Conservation (phyloP, 2,329 filamentous ascomycete genomes). For the Exserohilum turcica region DNA sequence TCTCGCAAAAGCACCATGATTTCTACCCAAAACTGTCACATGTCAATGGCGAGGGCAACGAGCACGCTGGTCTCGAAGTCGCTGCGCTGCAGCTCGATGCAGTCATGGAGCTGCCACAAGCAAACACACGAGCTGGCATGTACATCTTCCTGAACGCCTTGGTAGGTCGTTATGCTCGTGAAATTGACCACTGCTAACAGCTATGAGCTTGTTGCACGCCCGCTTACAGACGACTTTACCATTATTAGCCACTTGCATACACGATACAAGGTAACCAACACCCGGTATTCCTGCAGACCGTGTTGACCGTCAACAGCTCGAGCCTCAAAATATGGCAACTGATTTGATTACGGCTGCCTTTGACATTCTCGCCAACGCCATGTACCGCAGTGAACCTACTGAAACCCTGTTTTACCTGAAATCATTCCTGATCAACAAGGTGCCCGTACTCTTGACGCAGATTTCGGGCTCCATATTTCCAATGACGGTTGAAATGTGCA, state of each 20-base stretch:
- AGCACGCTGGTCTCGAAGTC: constrained; percentile 47
- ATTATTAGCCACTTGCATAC: constrained; percentile 83
- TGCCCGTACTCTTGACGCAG: constrained; percentile 65
- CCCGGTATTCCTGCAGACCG: background rate
- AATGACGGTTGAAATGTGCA: constrained; percentile 66
- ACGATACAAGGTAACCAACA: constrained; percentile 71
- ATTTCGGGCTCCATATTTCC: constrained; percentile 64
- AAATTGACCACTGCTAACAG: constrained; percentile 38
- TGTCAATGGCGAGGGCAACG: constrained; percentile 50
- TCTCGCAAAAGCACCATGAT: constrained; percentile 49
- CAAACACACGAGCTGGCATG: constrained; percentile 79
- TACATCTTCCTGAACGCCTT: constrained; percentile 85
- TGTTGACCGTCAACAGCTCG: constrained; percentile 60
- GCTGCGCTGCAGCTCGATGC: constrained; percentile 59
- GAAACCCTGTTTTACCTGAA: constrained; percentile 73
- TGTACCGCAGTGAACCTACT: constrained; percentile 69
- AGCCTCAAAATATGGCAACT: constrained; percentile 75
- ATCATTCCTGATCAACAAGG: constrained; percentile 81
- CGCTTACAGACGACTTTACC: constrained; percentile 78
- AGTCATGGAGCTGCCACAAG: constrained; percentile 68
- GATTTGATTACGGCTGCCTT: constrained; percentile 89
- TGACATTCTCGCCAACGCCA: constrained; percentile 84
- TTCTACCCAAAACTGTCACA: constrained; percentile 52
- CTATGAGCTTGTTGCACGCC: constrained; percentile 75
- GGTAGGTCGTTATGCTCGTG: constrained; percentile 55